Percentiles rank a stretch among this genome's conserved stretches.
phyloP scores from a whole-genome alignment of 345 rosid genomes.

The Corymbia maculata region DNA sequence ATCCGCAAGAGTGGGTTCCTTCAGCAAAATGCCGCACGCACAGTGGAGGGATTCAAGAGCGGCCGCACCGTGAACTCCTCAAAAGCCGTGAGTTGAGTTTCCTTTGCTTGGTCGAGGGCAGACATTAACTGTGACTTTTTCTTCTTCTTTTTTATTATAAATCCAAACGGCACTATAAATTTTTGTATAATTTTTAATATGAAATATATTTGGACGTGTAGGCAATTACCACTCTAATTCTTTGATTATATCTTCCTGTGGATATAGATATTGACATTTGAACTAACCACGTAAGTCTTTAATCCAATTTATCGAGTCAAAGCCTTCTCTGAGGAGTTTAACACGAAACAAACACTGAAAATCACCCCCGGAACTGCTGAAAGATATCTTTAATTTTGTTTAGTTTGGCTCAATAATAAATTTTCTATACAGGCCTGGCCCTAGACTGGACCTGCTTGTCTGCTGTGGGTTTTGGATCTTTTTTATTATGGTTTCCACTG shows the following conservation, averaged over 20 bases:
- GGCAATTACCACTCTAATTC: fast-evolving
- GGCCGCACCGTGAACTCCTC: too few relatives aligned
- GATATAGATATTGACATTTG: fast-evolving
- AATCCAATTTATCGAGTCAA: fast-evolving
- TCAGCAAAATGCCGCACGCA: too few relatives aligned
- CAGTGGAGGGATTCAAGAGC: too few relatives aligned
- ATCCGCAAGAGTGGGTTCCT: too few relatives aligned
- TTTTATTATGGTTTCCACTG: too few relatives aligned
- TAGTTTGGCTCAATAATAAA: not conserved
- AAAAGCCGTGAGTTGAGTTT: too few relatives aligned
- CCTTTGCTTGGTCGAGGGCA: fast-evolving
- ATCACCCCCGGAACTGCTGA: not conserved
- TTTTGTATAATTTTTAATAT: too few relatives aligned
- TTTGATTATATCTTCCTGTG: fast-evolving
- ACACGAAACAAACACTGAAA: not conserved
- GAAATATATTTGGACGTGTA: fast-evolving
- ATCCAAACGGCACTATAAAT: too few relatives aligned
- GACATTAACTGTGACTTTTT: too few relatives aligned
- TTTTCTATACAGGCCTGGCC: not conserved
- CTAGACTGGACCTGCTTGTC: fast-evolving
- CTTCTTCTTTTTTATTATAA: too few relatives aligned
- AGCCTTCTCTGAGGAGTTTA: not conserved
- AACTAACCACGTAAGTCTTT: too few relatives aligned
- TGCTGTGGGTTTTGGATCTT: not conserved
- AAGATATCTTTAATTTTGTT: too few relatives aligned